Base-by-base conservation (phyloP, 2,329 filamentous ascomycete genomes). In the Phoma sp. region DNA sequence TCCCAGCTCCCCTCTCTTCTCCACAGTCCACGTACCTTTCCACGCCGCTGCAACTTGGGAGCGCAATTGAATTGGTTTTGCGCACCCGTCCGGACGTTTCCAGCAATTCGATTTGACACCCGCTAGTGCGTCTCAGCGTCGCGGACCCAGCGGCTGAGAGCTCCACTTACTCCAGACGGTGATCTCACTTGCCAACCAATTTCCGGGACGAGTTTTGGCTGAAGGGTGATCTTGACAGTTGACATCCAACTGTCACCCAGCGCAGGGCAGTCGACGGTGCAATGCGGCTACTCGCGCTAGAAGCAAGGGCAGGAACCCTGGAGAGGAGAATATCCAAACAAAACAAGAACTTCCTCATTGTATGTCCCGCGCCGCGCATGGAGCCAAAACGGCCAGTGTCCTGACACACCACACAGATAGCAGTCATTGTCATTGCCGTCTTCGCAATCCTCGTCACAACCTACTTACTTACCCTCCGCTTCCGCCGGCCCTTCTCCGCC, bases 361-460 rank as follows among this genome's bases (percentile, higher is more conserved):
- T 74, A 72, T 50, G 71, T 65, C 40, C 43, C 21, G 25, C 40
- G 17, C 32, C 21, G 38, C 50, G 32, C 25, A 17, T 23, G 12
- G 12, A 17, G 7, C 7, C 30, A 11, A 7, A 20, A 5, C n/a
- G 12, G 3, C 20, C 30, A 23, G 10, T 28, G 21, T 40, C n/a
- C 62, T 67, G 42, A 67, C 62, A 21, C 26, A 30, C 21, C 17
- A 10, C 32, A 15, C 42, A 74, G 71, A 64, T 73, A 28, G 54
- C 60, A 32, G 55, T 71, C 49, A 72, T 71, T 25, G 65, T 63
- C 39, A 43, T 65, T 14, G 53, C 63, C 42, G 59, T 73, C 47
- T 69, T 73, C 62, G 47, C 56, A 36, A 71, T 74, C 57, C 67
- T 74, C 57, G 30, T 68, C 42, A 53, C 68, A 57, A 71, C 69